These are phyloP conservation scores for Zarea fungicola DNA, from an alignment of 2,329 filamentous ascomycete genomes.

Conservation along the genomic window DNA sequence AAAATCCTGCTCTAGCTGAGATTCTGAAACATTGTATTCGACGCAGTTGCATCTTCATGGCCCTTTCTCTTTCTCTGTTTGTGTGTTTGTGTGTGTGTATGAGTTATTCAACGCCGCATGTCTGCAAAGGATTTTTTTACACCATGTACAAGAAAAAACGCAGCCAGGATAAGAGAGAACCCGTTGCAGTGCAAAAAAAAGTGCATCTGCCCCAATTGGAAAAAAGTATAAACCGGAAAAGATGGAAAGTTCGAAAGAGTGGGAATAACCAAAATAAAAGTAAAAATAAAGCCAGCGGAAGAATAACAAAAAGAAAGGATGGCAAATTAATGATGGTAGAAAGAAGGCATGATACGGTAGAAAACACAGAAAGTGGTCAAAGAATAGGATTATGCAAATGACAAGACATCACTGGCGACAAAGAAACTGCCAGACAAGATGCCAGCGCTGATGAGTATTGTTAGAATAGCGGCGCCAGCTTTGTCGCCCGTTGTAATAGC, in stretches of 20 bases:
- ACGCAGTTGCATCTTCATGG: too few relatives aligned
- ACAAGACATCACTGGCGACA: conserved; percentile 32
- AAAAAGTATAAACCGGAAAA: too few relatives aligned
- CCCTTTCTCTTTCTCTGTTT: too few relatives aligned
- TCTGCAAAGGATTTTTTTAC: conserved; percentile 2
- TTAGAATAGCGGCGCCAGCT: conserved; percentile 53
- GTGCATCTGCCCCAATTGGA: conserved; percentile 4
- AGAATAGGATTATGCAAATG: conserved; percentile 1
- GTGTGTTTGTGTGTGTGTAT: background rate
- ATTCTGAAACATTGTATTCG: too few relatives aligned
- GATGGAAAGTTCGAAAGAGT: too few relatives aligned
- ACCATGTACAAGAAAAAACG: conserved; percentile 8
- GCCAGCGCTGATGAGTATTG: conserved; percentile 43
- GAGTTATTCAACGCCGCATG: conserved; percentile 8
- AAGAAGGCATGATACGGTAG: background rate
- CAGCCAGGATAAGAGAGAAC: background rate
- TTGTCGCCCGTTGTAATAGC: conserved; percentile 45
- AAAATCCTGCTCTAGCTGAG: background rate
- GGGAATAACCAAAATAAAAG: background rate
- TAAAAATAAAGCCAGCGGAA: background rate
- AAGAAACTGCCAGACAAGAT: conserved; percentile 47
- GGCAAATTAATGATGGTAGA: background rate
- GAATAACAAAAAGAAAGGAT: background rate
- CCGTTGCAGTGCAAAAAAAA: background rate
- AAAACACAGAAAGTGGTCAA: background rate